These are phyloP conservation scores for Erythrophleum ivorense DNA, from an alignment of 331 rosid genomes.

Conservation along the genomic window DNA sequence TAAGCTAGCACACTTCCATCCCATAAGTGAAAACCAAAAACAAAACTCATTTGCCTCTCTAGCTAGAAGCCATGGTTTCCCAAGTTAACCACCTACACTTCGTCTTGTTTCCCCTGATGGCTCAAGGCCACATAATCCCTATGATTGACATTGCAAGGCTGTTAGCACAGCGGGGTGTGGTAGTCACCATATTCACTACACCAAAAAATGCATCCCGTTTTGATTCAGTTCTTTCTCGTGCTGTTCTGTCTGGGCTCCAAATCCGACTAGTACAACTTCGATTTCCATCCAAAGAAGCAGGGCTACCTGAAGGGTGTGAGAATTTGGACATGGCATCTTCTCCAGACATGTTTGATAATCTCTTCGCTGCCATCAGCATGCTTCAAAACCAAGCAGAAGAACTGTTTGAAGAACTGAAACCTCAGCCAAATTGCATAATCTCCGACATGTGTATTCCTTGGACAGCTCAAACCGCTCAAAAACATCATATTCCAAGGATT, in stretches of 20 bases:
- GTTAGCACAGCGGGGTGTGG: constrained; percentile 46
- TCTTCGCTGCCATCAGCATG: constrained; percentile 41
- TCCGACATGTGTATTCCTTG: constrained; percentile 59
- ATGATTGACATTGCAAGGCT: constrained; percentile 60
- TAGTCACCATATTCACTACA: constrained; percentile 59
- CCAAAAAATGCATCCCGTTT: constrained; percentile 58
- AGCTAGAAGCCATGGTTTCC: constrained; percentile 12
- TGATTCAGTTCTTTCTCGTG: constrained; percentile 17
- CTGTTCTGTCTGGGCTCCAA: constrained; percentile 31
- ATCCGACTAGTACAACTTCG: constrained; percentile 42
- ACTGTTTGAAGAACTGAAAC: constrained; percentile 41
- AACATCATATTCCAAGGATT: constrained; percentile 49
- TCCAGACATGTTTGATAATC: background rate
- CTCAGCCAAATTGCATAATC: constrained; percentile 58
- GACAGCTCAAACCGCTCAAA: constrained; percentile 48
- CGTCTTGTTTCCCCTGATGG: constrained; percentile 56
- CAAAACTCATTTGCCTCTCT: background rate
- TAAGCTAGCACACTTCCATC: background rate
- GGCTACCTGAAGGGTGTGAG: constrained; percentile 65
- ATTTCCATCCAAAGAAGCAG: constrained; percentile 52
- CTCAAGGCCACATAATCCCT: constrained; percentile 75
- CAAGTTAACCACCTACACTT: constrained; percentile 33
- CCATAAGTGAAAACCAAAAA: background rate
- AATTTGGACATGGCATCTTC: constrained; percentile 58
- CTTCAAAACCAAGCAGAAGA: constrained; percentile 40